phyloP scores from a whole-genome alignment of 106 monocot genomes.

The Platanthera zijinensis region DNA sequence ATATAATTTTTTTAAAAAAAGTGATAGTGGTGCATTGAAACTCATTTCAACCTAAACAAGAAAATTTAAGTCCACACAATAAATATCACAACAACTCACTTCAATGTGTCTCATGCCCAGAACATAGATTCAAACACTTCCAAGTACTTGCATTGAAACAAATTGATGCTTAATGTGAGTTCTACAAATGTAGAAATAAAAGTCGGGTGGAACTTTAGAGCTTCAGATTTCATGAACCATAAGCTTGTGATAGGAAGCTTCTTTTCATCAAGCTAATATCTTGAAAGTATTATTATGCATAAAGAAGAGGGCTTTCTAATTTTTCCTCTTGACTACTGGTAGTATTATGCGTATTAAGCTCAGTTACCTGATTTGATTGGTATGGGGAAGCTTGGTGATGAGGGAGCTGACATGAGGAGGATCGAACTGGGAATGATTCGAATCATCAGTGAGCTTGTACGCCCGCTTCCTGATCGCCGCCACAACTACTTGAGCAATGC shows the following conservation, averaged over 20 bases:
- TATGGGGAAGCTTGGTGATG: conserved; percentile 25
- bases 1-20: too few species aligned
- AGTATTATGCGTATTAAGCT: background rate
- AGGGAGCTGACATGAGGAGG: conserved; percentile 28
- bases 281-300: background rate
- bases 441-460: conserved; percentile 5
- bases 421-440: conserved; percentile 15
- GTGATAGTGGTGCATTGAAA: too few species aligned
- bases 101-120: too few species aligned
- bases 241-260: background rate
- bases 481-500: conserved; percentile 29
- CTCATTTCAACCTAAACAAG: too few species aligned
- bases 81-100: too few species aligned
- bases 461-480: conserved; percentile 26
- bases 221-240: background rate
- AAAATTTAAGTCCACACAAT: too few species aligned
- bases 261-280: background rate
- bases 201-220: background rate
- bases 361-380: conserved; percentile 28
- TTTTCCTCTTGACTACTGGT: background rate
- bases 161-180: background rate
- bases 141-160: too few species aligned
- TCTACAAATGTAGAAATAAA: background rate
- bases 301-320: background rate
- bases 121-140: too few species aligned